Evolutionary conservation across 176 grass and related monocot genomes (phyloP).

Genomic region (Oryza meridionalis): DNA sequence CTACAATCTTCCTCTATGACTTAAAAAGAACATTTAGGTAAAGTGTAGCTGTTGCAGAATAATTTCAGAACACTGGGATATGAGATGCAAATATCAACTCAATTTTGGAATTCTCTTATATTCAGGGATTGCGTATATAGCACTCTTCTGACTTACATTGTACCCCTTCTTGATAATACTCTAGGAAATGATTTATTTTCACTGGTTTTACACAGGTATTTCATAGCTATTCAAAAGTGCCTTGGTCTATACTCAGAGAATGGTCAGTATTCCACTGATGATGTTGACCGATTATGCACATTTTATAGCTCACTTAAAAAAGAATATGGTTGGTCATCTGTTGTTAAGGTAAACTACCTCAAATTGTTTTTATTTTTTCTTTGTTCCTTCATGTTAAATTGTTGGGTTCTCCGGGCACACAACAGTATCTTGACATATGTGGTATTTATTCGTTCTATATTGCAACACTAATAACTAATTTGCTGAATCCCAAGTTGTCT

Average conservation of each 20-base stretch:
- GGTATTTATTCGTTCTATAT: constrained; percentile 19
- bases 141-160: constrained; percentile 12
- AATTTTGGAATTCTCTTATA: constrained; percentile 22
- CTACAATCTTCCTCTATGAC: constrained; percentile 17
- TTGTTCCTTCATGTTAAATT: constrained; percentile 30
- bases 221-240: constrained; percentile 92
- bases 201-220: constrained; percentile 62
- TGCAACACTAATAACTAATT: neutral
- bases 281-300: constrained; percentile 63
- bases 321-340: constrained; percentile 90
- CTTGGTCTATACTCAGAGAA: constrained; percentile 80
- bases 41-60: too few relatives aligned
- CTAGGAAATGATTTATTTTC: constrained; percentile 6
- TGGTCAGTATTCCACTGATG: constrained; percentile 77
- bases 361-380: constrained; percentile 18
- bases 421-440: constrained; percentile 5
- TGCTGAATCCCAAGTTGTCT: constrained; percentile 1
- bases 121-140: constrained; percentile 8
- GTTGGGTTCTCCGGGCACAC: neutral
- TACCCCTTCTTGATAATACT: neutral
- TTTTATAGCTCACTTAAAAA: constrained; percentile 87
- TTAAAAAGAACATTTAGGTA: neutral
- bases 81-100: neutral
- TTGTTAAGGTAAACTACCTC: constrained; percentile 77
- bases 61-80: too few relatives aligned